A percentile compares a stretch with the other conserved stretches of the same genome.
These are phyloP conservation scores for Moniliophthora roreri DNA, from an alignment of 1,284 basidiomycete genomes.

Conservation along the genomic window DNA sequence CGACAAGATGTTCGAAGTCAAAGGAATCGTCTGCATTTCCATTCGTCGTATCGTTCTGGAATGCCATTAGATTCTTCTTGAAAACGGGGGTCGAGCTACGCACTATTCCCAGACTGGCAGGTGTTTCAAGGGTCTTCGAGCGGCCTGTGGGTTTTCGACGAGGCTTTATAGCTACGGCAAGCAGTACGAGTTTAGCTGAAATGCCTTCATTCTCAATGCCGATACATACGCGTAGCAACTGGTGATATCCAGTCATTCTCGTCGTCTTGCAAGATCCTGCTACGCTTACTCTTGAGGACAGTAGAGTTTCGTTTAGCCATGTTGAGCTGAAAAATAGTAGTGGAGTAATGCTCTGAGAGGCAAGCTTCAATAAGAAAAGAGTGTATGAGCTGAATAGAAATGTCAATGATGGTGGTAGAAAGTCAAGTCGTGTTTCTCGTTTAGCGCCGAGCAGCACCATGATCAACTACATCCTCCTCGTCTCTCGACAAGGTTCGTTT, in stretches of 20 bases:
- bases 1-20: not conserved
- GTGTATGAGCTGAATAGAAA: too few relatives aligned
- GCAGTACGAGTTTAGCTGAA: not conserved
- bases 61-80: not conserved
- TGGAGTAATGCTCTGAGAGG: too few relatives aligned
- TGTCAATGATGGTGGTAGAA: not conserved
- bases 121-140: not conserved
- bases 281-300: not conserved
- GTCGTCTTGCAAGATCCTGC: not conserved
- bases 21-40: not conserved
- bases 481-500: constrained; percentile 85
- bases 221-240: not conserved
- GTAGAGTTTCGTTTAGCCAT: too few relatives aligned
- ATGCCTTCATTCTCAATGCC: too few relatives aligned
- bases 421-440: not conserved
- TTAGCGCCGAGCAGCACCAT: constrained; percentile 34
- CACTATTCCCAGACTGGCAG: not conserved
- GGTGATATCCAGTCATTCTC: constrained; percentile 3
- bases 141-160: not conserved
- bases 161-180: not conserved
- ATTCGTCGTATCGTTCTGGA: too few relatives aligned
- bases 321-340: too few relatives aligned
- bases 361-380: too few relatives aligned
- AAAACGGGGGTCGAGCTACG: not conserved
- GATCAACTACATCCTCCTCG: constrained; percentile 89